Conservation (phyloP, 768 basidiomycete species). For the Russula emetica region DNA sequence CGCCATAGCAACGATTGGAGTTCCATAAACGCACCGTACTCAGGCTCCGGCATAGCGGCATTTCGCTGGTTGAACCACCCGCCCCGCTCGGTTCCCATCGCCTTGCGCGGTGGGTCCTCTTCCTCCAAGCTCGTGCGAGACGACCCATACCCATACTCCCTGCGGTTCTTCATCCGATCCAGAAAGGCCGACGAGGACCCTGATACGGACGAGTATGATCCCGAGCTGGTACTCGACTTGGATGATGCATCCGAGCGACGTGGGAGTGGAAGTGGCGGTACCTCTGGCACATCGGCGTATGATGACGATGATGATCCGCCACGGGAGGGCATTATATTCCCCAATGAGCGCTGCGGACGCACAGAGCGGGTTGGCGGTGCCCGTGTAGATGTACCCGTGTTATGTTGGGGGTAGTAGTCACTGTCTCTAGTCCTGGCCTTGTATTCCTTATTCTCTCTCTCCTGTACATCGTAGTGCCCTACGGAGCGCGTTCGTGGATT, state of each 20-base stretch:
- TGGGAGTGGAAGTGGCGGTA: slow-evolving; percentile 27
- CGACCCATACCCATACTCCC: slow-evolving; percentile 31
- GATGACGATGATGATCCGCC: background rate
- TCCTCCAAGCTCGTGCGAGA: slow-evolving; percentile 46
- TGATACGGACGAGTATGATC: slow-evolving; percentile 30
- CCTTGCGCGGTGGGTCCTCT: slow-evolving; percentile 28
- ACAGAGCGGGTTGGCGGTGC: slow-evolving; percentile 22
- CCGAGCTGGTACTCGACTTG: slow-evolving; percentile 30
- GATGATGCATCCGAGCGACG: slow-evolving; percentile 16
- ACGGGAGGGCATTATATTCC: slow-evolving; percentile 21
- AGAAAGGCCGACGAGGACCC: slow-evolving; percentile 36
- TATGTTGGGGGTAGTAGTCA: slow-evolving; percentile 21
- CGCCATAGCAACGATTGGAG: background rate
- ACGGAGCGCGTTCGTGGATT: slow-evolving; percentile 40
- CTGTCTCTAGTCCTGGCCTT: slow-evolving; percentile 14
- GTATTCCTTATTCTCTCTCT: background rate
- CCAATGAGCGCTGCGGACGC: slow-evolving; percentile 30
- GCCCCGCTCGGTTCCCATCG: background rate
- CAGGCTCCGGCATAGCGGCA: background rate
- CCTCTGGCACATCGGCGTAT: slow-evolving; percentile 8
- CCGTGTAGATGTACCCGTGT: background rate
- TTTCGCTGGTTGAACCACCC: slow-evolving; percentile 6
- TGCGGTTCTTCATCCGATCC: slow-evolving; percentile 34
- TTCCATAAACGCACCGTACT: slow-evolving; percentile 4
- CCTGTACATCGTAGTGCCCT: slow-evolving; percentile 26